Conservation (phyloP, 2,329 filamentous ascomycete species). For the Cercospora sesami region DNA sequence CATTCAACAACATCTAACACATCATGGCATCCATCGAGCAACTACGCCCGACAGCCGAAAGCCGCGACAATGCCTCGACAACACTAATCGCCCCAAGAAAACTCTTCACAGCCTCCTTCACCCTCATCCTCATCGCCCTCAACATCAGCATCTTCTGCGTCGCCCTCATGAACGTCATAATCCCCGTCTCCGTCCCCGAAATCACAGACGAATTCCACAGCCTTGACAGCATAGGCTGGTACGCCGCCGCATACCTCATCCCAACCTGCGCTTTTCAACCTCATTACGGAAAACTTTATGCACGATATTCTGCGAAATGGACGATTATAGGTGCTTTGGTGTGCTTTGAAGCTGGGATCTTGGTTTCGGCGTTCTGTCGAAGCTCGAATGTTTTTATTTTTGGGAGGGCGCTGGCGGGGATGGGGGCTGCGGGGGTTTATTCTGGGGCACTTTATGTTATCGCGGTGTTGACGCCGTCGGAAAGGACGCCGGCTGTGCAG, state of each 20-base stretch:
- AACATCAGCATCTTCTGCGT: conserved; percentile 9
- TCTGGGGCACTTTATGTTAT: not conserved
- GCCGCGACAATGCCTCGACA: not conserved
- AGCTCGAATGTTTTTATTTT: not conserved
- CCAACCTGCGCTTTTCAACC: conserved; percentile 7
- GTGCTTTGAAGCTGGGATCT: not conserved
- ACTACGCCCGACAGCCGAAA: not conserved
- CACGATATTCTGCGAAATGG: conserved; percentile 8
- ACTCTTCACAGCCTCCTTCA: not conserved
- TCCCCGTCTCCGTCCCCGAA: conserved; percentile 40
- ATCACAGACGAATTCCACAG: conserved; percentile 46
- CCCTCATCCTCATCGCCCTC: not conserved
- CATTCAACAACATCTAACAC: not conserved
- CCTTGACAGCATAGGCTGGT: conserved; percentile 46
- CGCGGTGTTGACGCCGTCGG: not conserved
- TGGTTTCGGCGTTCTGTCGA: not conserved
- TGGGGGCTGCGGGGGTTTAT: conserved; percentile 4
- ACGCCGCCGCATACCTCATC: conserved; percentile 32
- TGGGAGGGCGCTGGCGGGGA: not conserved
- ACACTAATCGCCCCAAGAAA: not conserved
- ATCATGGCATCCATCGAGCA: not conserved
- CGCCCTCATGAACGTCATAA: conserved; percentile 5
- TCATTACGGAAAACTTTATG: conserved; percentile 6
- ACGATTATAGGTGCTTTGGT: not conserved
- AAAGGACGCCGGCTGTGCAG: not conserved